phyloP scores from a whole-genome alignment of 192 early-diverging fungal species.

The Gigaspora rosea region DNA sequence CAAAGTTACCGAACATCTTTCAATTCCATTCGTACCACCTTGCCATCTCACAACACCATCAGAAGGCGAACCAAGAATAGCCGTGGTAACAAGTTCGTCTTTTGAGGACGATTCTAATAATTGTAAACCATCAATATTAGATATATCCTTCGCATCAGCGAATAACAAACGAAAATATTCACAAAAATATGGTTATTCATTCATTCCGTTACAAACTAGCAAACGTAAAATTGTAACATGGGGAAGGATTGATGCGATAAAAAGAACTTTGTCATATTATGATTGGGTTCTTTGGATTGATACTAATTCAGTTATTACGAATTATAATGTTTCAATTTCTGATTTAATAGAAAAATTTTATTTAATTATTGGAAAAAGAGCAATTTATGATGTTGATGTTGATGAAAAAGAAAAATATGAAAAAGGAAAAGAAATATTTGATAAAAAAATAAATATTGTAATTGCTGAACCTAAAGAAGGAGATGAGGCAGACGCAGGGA shows the following conservation, averaged over 20 bases:
- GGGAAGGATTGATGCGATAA: conserved; percentile 59
- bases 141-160: conserved; percentile 45
- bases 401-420: no score
- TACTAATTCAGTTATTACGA: conserved; percentile 59
- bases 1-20: no score
- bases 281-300: conserved; percentile 67
- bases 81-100: conserved; percentile 42
- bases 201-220: conserved; percentile 54
- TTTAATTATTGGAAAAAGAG: conserved; percentile 18
- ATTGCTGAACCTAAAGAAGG: conserved; percentile 49
- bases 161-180: conserved; percentile 59
- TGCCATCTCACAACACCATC: no score
- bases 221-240: conserved; percentile 53
- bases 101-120: conserved; percentile 57
- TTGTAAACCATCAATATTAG: conserved; percentile 54
- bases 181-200: conserved; percentile 50
- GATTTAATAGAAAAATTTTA: conserved; percentile 44
- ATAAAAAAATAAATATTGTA: conserved; percentile 18
- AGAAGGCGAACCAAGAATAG: no score
- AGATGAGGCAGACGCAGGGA: conserved; percentile 58
- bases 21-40: no score
- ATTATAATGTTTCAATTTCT: conserved; percentile 45
- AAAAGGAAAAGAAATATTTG: conserved; percentile 43
- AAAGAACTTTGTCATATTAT: conserved; percentile 58
- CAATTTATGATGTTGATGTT: conserved; percentile 17